Base-by-base conservation (phyloP, 208 protist species). In the Phytomonas francai region DNA sequence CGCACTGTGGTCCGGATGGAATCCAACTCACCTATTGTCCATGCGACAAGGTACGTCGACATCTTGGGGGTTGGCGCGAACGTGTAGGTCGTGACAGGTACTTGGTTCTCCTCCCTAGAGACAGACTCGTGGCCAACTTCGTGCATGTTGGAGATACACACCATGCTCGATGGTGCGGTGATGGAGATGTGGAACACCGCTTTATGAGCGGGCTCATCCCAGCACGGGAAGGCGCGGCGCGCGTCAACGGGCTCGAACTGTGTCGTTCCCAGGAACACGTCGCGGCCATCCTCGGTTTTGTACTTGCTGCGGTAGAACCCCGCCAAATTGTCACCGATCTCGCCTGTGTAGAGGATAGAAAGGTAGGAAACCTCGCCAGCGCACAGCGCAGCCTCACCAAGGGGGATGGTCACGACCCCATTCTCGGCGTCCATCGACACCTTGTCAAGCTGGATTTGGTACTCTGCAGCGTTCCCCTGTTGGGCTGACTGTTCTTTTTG, bases 11-110 rank as follows among this genome's bases (percentile, higher is more conserved):
- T 25, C n/a, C 27, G 57, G 51, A 90, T 80, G 60, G 12, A 79
- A 36, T 88, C 78, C 58, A 98, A 93, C 66, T 98, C 83, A 62
- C 91, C 88, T 59, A 99, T 80, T 16, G 91, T 74, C 68, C 95
- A 96, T n/a, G 96, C 96, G 58, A 99, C 68, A 0, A 99, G 84
- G 75, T 99, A 99, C 3, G 97, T 98, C 22, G 87, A 94, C 94
- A 99, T 99, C 16, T 66, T 68, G 7, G 92, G 93, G 1, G 91
- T 89, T 1, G 76, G 76, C 3, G 81, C 71, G 75, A 98, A 99
- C 51, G 64, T 62, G 39, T 84, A 82, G 33, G 51, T 31, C 36
- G 66, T 72, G 45, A 62, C 85, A 34, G 76, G 60, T 4, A 57
- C 69, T 25, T 33, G 65, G 33, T 32, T 66, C 42, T 65, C 42